These are phyloP conservation scores for Williopsis jadinii DNA, from an alignment of 1,139 yeast genomes.

Conservation along the genomic window DNA sequence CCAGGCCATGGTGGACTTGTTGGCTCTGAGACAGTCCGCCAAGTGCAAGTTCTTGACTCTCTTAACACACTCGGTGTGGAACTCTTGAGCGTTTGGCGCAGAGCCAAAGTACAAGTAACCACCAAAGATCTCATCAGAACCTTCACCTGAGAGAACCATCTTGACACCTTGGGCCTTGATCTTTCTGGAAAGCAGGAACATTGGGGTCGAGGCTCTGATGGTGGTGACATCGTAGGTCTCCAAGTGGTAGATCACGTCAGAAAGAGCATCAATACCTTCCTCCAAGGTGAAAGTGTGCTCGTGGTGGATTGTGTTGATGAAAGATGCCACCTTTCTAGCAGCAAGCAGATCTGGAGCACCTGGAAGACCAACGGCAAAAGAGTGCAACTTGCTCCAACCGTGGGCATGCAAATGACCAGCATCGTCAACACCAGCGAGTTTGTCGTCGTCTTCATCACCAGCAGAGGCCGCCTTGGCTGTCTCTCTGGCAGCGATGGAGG, in stretches of 20 bases:
- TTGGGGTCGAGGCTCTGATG: slow-evolving; percentile 97
- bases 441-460: slow-evolving; percentile 39
- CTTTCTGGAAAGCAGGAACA: slow-evolving; percentile 92
- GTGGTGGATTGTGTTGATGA: slow-evolving; percentile 93
- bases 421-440: slow-evolving; percentile 88
- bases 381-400: slow-evolving; percentile 85
- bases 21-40: slow-evolving; percentile 97
- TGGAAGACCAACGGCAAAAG: slow-evolving; percentile 95
- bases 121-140: slow-evolving; percentile 97
- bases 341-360: slow-evolving; percentile 97
- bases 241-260: slow-evolving; percentile 90
- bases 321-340: slow-evolving; percentile 93
- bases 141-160: slow-evolving; percentile 99
- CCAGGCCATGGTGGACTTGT: slow-evolving; percentile 99
- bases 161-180: slow-evolving; percentile 99
- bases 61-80: slow-evolving; percentile 92
- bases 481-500: slow-evolving; percentile 95
- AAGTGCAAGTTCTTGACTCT: slow-evolving; percentile 96
- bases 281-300: slow-evolving; percentile 95
- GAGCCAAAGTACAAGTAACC: slow-evolving; percentile 96
- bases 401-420: slow-evolving; percentile 70
- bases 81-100: slow-evolving; percentile 87
- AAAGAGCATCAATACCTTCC: slow-evolving; percentile 93
- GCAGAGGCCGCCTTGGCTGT: slow-evolving; percentile 69
- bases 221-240: slow-evolving; percentile 99